A percentile compares a stretch with the other conserved stretches of the same genome.
Evolutionary conservation across 345 rosid genomes (phyloP).

Genomic region (Euphorbia pulcherrima): DNA sequence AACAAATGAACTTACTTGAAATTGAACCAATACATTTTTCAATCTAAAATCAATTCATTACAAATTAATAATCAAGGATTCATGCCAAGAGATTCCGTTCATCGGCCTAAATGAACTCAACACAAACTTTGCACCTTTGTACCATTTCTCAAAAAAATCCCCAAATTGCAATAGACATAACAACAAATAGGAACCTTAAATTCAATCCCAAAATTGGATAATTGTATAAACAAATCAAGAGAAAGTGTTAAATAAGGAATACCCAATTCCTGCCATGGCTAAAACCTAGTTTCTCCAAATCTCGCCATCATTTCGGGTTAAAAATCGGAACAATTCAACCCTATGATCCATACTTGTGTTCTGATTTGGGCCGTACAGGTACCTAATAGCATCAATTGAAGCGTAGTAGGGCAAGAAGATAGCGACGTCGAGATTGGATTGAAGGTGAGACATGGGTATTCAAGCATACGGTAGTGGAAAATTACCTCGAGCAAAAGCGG

Average conservation of each 20-base stretch:
- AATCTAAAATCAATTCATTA: too few relatives aligned
- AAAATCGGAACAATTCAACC: conserved; percentile 49
- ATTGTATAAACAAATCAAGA: too few relatives aligned
- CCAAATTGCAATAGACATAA: too few relatives aligned
- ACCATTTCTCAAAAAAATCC: too few relatives aligned
- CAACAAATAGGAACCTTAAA: too few relatives aligned
- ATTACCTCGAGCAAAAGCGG: conserved; percentile 64
- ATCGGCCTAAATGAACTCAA: too few relatives aligned
- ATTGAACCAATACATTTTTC: too few relatives aligned
- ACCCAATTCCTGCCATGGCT: conserved; percentile 96
- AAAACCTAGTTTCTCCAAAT: conserved; percentile 67
- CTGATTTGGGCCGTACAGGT: conserved; percentile 67
- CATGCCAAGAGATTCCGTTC: too few relatives aligned
- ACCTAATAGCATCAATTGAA: conserved; percentile 66
- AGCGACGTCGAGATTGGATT: conserved; percentile 63
- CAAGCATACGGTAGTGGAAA: conserved; percentile 81
- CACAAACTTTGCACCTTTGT: too few relatives aligned
- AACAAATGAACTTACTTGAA: too few relatives aligned
- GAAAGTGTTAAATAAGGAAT: conserved; percentile 91
- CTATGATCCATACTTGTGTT: conserved; percentile 72
- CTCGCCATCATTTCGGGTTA: conserved; percentile 37
- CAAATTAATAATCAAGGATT: too few relatives aligned
- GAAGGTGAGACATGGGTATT: conserved; percentile 74
- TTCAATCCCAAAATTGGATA: too few relatives aligned
- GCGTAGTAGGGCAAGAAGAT: conserved; percentile 81